Evolutionary conservation across 2,329 filamentous ascomycete species (phyloP).

Genomic region (Aureobasidium zeae): DNA sequence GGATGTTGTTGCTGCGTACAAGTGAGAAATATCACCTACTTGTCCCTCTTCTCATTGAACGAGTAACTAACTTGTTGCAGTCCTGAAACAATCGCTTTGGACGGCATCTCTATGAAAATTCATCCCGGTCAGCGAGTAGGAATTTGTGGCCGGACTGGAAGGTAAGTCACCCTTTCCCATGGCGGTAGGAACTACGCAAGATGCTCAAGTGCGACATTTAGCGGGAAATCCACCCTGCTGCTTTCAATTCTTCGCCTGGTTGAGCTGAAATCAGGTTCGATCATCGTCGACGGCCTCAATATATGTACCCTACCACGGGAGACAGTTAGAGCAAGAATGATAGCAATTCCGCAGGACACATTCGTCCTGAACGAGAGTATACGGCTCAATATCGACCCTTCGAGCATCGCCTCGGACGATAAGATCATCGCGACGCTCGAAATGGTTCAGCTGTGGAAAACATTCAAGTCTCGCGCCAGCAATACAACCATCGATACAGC

Average conservation of each 20-base stretch:
- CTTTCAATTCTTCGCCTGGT: constrained; percentile 42
- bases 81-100: background rate
- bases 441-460: constrained; percentile 35
- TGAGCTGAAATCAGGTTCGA: constrained; percentile 34
- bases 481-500: too few species aligned
- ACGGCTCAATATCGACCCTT: constrained; percentile 42
- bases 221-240: constrained; percentile 44
- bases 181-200: too few species aligned
- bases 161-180: background rate
- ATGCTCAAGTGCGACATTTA: constrained; percentile 19
- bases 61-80: background rate
- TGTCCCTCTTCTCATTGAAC: background rate
- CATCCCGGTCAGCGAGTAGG: background rate
- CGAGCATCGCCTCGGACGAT: constrained; percentile 27
- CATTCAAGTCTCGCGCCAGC: too few species aligned
- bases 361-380: constrained; percentile 41
- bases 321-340: constrained; percentile 35
- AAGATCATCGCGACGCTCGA: constrained; percentile 35
- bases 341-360: constrained; percentile 43
- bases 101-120: background rate
- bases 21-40: too few species aligned
- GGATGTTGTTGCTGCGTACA: background rate
- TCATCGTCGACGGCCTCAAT: constrained; percentile 41
- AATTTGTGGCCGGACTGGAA: background rate
- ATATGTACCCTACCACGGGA: constrained; percentile 36